phyloP scores from a whole-genome alignment of 441 rosid species.

The Eruca vesicaria region DNA sequence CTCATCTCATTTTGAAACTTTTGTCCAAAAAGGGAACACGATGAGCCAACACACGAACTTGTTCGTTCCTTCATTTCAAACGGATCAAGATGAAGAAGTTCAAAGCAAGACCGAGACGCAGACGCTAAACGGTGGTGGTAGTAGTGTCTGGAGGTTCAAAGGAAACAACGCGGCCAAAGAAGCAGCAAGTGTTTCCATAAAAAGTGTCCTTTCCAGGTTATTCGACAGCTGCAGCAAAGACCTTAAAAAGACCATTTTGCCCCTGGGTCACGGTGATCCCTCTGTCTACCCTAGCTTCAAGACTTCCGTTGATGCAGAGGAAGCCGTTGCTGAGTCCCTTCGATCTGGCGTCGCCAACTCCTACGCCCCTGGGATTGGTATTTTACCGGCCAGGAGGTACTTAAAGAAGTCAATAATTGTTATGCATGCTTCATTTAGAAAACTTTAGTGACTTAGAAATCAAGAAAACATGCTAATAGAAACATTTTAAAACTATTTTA shows the following conservation, averaged over 20 bases:
- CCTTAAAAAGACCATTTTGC: constrained; percentile 32
- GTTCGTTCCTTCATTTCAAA: constrained; percentile 23
- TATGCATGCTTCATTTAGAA: neutral
- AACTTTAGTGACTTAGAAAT: neutral
- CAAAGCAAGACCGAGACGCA: constrained; percentile 13
- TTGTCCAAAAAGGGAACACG: neutral
- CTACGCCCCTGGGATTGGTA: constrained; percentile 42
- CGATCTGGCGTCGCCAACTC: constrained; percentile 49
- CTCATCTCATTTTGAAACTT: neutral
- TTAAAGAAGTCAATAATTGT: neutral
- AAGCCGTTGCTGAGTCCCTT: constrained; percentile 49
- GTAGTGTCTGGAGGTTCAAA: constrained; percentile 21
- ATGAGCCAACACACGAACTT: constrained; percentile 25
- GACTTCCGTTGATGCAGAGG: constrained; percentile 48
- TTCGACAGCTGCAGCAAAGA: constrained; percentile 27
- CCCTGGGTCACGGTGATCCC: constrained; percentile 69
- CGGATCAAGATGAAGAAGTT: constrained; percentile 1
- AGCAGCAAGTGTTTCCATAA: constrained; percentile 23
- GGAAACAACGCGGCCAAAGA: constrained; percentile 18
- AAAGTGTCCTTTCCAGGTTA: constrained; percentile 27
- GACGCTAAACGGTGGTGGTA: neutral
- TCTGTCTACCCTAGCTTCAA: constrained; percentile 52
- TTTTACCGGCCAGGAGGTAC: constrained; percentile 58
- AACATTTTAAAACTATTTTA: neutral
- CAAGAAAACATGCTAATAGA: neutral